Percentiles rank a stretch among this genome's conserved stretches.
Evolutionary conservation across 129 eudicot genomes (phyloP).

Genomic region (Gnaphalium uliginosum): DNA sequence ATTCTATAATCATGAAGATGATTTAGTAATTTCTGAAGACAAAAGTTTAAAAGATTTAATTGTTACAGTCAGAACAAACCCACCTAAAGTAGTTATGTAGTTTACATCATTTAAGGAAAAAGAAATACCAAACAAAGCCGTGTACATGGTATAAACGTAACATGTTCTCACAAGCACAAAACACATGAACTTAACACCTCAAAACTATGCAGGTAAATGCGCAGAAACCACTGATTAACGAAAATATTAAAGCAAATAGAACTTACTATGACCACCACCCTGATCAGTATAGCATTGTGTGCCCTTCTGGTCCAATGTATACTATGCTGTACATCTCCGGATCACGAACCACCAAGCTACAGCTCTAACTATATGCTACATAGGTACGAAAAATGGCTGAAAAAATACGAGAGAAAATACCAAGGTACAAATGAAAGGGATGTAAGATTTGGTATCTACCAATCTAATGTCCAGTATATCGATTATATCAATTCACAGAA

Average conservation of each 20-base stretch:
- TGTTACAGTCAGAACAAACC: too few species aligned
- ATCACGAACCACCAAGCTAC: conserved; percentile 2
- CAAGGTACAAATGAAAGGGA: conserved; percentile 42
- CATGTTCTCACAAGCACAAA: conserved; percentile 27
- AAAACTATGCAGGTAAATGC: conserved; percentile 17
- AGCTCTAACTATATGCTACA: conserved; percentile 21
- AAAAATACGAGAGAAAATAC: conserved; percentile 28
- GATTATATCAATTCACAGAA: conserved; percentile 45
- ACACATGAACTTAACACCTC: conserved; percentile 25
- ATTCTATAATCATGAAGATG: background rate
- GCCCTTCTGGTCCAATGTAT: conserved; percentile 10
- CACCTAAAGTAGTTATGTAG: background rate
- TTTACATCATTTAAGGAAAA: background rate
- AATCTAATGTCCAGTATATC: conserved; percentile 36
- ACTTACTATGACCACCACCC: conserved; percentile 10
- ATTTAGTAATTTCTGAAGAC: background rate
- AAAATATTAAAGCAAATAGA: conserved; percentile 15
- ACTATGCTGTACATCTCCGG: conserved; percentile 10
- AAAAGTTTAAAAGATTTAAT: too few species aligned
- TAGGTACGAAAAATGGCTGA: conserved; percentile 48
- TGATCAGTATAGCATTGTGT: background rate
- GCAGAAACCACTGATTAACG: background rate
- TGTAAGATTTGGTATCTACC: conserved; percentile 49
- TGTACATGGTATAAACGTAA: conserved; percentile 17
- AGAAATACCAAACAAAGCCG: background rate